Evolutionary conservation across 1,284 basidiomycete species (phyloP), one percentile per base, ranked within the genome.

Genomic region (Volvariella surrecta): DNA sequence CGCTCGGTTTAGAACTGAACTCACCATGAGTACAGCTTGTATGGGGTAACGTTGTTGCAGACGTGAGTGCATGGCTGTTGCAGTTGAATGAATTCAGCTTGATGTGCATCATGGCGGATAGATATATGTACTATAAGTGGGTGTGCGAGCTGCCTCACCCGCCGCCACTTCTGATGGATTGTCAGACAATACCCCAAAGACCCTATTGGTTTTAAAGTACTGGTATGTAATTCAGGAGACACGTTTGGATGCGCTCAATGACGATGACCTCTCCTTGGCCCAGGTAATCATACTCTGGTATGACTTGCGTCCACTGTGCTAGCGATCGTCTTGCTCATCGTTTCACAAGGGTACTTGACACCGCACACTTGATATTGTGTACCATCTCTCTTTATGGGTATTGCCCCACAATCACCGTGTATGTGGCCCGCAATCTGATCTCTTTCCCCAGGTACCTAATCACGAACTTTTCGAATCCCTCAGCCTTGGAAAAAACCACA

Each of bases 41-140:
- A 64, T 47, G 64, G 64, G 19, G 58, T 64, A 17, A 65, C 64
- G 1, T 54, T 66, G 30, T 49, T 66, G 16, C 64, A 66, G 45
- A 62, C 62, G 64, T 64, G 48, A 42, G 61, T 50, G 24, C 24
- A 28, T 28, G 11, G 24, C 11, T 6, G 24, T 28, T 28, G 24
- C 24, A 28, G n/a, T n/a, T 11, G 24, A 28, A 11, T 11, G 24
- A 28, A 11, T 28, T 6, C 24, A n/a, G n/a, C 11, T 11, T 28
- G 24, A 28, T 28, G 11, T 11, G 6, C 6, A 28, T 28, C 24
- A 28, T 6, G 6, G 11, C 6, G 6, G 6, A 28, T 11, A 66
- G 64, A 28, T 64, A 59, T 46, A 48, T 66, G 6, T 66, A 66
- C 44, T 66, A 59, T 47, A 58, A 11, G 24, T 28, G 24, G 11